Conservation (phyloP, 2,329 filamentous ascomycete species). For the Arthrobotrys pseudoclavata region DNA sequence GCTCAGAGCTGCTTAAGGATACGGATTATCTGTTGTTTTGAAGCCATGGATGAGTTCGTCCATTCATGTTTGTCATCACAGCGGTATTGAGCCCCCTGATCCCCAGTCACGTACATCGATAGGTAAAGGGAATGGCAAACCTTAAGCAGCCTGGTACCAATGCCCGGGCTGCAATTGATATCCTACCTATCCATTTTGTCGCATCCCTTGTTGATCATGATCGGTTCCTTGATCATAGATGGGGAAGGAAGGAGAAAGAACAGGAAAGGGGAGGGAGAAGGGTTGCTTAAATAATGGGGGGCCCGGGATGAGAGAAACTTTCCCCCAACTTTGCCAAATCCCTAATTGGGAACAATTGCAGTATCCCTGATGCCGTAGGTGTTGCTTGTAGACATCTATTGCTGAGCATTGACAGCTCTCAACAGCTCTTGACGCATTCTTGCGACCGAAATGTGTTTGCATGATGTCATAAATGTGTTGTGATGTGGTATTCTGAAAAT, state of each 20-base stretch:
- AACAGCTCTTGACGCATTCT: too few species aligned
- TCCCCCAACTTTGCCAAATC: not conserved
- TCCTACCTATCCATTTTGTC: constrained; percentile 7
- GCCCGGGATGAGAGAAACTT: not conserved
- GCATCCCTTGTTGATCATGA: not conserved
- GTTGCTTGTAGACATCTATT: not conserved
- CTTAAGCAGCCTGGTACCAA: constrained; percentile 33
- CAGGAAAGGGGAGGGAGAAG: not conserved
- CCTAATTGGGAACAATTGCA: not conserved
- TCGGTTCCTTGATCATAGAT: not conserved
- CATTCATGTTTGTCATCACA: constrained; percentile 42
- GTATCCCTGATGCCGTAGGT: not conserved
- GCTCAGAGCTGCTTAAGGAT: constrained; percentile 55
- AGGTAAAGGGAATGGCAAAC: constrained; percentile 30
- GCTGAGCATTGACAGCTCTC: not conserved
- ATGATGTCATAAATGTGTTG: constrained; percentile 8
- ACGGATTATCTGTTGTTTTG: constrained; percentile 33
- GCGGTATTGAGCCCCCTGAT: not conserved
- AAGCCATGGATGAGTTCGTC: not conserved
- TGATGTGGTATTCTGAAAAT: not conserved
- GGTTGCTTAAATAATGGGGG: not conserved
- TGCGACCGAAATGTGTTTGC: not conserved
- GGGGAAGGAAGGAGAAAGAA: not conserved
- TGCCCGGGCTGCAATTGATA: constrained; percentile 10
- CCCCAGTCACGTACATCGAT: not conserved